phyloP scores from a whole-genome alignment of 768 basidiomycete species.

The Russula vinacea region DNA sequence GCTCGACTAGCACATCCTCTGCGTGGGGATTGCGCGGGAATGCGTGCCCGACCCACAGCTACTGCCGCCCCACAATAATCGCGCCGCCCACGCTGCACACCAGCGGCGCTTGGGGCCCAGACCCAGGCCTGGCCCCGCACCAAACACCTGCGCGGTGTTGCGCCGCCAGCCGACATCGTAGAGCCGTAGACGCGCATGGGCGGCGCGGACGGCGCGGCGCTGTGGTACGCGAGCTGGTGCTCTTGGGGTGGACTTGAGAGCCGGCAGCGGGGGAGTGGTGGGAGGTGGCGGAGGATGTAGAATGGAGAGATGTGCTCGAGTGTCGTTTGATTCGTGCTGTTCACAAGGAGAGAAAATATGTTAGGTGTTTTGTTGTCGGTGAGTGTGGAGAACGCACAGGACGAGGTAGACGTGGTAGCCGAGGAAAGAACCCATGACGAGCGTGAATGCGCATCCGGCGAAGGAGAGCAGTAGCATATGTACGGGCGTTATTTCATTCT shows the following conservation, averaged over 20 bases:
- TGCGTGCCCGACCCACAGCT: slow-evolving; percentile 63
- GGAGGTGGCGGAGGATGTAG: slow-evolving; percentile 65
- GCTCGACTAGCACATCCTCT: slow-evolving; percentile 60
- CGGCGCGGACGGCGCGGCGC: slow-evolving; percentile 59
- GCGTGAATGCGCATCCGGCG: slow-evolving; percentile 53
- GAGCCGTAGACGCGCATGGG: slow-evolving; percentile 55
- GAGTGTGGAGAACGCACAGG: slow-evolving; percentile 46
- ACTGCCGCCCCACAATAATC: slow-evolving; percentile 56
- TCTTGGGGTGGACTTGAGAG: slow-evolving; percentile 71
- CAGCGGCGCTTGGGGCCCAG: slow-evolving; percentile 43
- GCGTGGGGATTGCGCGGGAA: slow-evolving; percentile 69
- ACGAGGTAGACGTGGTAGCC: slow-evolving; percentile 75
- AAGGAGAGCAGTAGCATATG: slow-evolving; percentile 68
- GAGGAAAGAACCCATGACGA: slow-evolving; percentile 74
- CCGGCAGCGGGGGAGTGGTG: slow-evolving; percentile 53
- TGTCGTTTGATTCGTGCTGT: slow-evolving; percentile 86
- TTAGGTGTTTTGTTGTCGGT: neutral
- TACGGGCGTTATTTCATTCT: slow-evolving; percentile 66
- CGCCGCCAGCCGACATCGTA: slow-evolving; percentile 73
- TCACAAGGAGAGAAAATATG: too few species aligned
- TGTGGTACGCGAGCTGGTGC: slow-evolving; percentile 66
- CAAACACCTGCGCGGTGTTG: slow-evolving; percentile 70
- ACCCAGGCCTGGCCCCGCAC: slow-evolving; percentile 29
- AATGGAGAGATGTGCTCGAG: slow-evolving; percentile 74
- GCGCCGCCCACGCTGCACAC: slow-evolving; percentile 49